Evolutionary conservation across 441 rosid genomes (phyloP).

Genomic region (Gossypium lobatum): DNA sequence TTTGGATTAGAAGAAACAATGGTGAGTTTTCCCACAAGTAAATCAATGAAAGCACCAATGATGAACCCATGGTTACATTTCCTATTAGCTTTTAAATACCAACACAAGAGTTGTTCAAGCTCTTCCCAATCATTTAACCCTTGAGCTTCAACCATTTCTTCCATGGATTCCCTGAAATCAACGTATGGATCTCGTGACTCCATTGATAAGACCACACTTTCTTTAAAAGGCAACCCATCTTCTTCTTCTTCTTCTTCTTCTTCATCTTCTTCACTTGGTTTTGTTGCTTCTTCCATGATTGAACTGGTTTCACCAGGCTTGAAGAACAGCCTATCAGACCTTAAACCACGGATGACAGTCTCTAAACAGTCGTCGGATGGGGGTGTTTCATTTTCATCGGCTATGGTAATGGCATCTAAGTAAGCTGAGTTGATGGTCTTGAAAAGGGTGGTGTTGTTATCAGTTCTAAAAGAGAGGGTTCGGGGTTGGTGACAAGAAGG

Average conservation of each 20-base stretch:
- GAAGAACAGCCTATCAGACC: conserved; percentile 57
- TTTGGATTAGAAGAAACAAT: not conserved
- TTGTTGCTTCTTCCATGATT: conserved; percentile 45
- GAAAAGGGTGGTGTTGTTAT: conserved; percentile 21
- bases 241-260: not conserved
- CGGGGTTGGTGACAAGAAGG: conserved; percentile 68
- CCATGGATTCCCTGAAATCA: conserved; percentile 82
- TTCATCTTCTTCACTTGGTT: not conserved
- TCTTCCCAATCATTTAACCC: conserved; percentile 46
- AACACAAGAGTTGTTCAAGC: conserved; percentile 53
- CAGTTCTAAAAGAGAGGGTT: conserved; percentile 54
- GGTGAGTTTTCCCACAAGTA: conserved; percentile 36
- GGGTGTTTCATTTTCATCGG: conserved; percentile 7
- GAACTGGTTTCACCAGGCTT: conserved; percentile 64
- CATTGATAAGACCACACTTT: conserved; percentile 42
- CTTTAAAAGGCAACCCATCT: conserved; percentile 29
- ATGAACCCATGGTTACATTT: conserved; percentile 60
- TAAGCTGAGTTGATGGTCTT: conserved; percentile 39
- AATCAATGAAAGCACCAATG: conserved; percentile 68
- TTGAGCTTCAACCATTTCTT: conserved; percentile 78
- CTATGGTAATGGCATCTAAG: conserved; percentile 19
- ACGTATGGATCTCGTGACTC: conserved; percentile 52
- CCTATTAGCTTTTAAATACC: conserved; percentile 56
- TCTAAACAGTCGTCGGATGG: conserved; percentile 26
- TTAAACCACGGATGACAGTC: conserved; percentile 47